phyloP scores from a whole-genome alignment of 2,329 filamentous ascomycete genomes.

The Colletotrichum eremochloae region DNA sequence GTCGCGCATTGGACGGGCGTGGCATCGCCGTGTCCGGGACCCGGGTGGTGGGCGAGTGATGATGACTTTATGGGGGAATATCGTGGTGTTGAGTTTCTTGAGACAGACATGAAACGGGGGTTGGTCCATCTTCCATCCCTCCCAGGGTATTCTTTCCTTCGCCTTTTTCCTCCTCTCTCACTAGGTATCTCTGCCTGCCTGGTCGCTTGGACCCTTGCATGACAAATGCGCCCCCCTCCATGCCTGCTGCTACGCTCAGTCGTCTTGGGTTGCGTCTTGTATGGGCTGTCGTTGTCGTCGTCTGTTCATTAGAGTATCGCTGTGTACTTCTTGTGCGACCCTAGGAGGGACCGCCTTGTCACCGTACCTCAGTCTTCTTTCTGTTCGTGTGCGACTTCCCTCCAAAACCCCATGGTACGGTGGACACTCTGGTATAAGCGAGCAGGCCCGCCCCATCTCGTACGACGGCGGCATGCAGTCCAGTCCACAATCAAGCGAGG shows the following conservation, averaged over 20 bases:
- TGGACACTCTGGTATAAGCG: background rate
- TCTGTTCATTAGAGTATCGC: background rate
- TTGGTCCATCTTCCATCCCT: background rate
- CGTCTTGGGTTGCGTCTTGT: background rate
- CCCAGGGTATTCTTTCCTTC: background rate
- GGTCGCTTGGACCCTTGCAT: conserved; percentile 37
- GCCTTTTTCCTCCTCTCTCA: background rate
- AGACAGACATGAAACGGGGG: conserved; percentile 42
- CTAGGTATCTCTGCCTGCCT: background rate
- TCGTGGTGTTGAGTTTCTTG: conserved; percentile 23
- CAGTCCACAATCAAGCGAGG: background rate
- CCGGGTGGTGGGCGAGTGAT: background rate
- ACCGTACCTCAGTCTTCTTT: no score
- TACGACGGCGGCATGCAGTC: background rate
- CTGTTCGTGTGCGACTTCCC: conserved; percentile 4
- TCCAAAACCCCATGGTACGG: background rate
- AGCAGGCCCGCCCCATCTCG: background rate
- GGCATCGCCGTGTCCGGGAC: background rate
- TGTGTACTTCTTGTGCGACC: no score
- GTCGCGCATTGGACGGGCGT: background rate
- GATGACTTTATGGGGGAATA: background rate
- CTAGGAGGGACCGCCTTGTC: no score
- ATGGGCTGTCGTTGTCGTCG: background rate
- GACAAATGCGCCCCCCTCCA: conserved; percentile 33
- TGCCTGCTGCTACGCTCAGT: conserved; percentile 10